Conservation (phyloP, 345 rosid genomes). For the Turnera subulata region DNA sequence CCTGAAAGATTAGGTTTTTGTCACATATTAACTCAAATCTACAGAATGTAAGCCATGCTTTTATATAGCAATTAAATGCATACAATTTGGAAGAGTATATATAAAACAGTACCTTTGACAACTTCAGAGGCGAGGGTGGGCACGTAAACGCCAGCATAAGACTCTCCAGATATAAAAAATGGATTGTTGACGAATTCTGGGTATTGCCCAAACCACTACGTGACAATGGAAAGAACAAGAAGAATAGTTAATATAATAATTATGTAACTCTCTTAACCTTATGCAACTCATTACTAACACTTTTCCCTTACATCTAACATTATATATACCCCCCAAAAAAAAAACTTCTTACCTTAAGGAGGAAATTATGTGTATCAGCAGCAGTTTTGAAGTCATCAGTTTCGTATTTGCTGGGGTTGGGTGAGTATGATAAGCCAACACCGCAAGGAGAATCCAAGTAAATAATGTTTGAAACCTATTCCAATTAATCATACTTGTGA, state of each 20-base stretch:
- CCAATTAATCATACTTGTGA: not conserved
- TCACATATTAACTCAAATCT: too few species aligned
- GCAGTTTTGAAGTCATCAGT: constrained; percentile 46
- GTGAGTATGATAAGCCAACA: constrained; percentile 49
- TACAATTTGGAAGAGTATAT: too few species aligned
- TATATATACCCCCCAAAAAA: too few species aligned
- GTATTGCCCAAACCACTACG: constrained; percentile 42
- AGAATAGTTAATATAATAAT: not conserved
- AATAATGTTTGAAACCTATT: constrained; percentile 50
- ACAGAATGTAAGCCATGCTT: not conserved
- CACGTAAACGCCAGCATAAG: constrained; percentile 44
- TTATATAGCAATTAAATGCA: too few species aligned
- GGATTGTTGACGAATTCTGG: constrained; percentile 40
- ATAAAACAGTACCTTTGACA: constrained; percentile 21
- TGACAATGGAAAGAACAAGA: not conserved
- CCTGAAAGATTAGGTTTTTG: constrained; percentile 23
- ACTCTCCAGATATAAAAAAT: constrained; percentile 45
- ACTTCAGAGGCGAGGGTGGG: constrained; percentile 39
- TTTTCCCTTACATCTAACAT: too few species aligned
- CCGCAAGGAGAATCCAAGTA: constrained; percentile 63
- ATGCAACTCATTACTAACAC: too few species aligned
- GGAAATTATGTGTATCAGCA: constrained; percentile 39
- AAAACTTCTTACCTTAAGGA: constrained; percentile 52
- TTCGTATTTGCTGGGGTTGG: constrained; percentile 22
- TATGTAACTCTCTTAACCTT: too few species aligned